These are phyloP conservation scores for Plenodomus tracheiphilus DNA, from an alignment of 2,329 filamentous ascomycete genomes.

Conservation along the genomic window DNA sequence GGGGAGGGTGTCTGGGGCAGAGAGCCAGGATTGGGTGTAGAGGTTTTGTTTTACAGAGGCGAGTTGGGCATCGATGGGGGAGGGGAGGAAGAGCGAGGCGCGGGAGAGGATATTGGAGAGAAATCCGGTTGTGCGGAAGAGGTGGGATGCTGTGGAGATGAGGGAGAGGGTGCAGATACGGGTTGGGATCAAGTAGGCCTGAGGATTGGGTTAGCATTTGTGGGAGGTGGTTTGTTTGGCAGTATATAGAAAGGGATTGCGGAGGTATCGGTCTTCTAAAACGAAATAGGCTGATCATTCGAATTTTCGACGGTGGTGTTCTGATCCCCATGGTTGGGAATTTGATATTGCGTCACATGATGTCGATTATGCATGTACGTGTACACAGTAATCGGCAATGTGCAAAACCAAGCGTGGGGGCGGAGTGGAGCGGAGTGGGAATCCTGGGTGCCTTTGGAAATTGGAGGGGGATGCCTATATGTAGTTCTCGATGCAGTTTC, in stretches of 20 bases:
- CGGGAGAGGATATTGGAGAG: slow-evolving; percentile 63
- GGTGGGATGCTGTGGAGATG: slow-evolving; percentile 53
- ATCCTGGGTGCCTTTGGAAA: slow-evolving; percentile 7
- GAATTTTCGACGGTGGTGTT: neutral
- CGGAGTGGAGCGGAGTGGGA: slow-evolving; percentile 27
- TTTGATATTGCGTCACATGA: neutral
- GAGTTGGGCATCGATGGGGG: slow-evolving; percentile 68
- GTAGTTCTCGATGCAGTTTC: slow-evolving; percentile 15
- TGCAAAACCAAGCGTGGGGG: slow-evolving; percentile 8
- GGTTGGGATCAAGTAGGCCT: slow-evolving; percentile 51
- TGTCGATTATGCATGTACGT: neutral
- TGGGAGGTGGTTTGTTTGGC: neutral
- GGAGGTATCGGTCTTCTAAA: too few relatives aligned
- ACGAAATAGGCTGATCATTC: too few relatives aligned
- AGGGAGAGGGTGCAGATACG: slow-evolving; percentile 55
- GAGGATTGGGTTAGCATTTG: slow-evolving; percentile 2
- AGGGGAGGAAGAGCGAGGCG: slow-evolving; percentile 66
- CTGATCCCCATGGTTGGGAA: neutral
- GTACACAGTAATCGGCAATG: neutral
- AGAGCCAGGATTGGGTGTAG: slow-evolving; percentile 68
- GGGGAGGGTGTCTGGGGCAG: slow-evolving; percentile 58
- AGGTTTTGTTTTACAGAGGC: slow-evolving; percentile 66
- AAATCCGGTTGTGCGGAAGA: slow-evolving; percentile 57
- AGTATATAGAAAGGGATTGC: neutral
- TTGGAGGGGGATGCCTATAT: slow-evolving; percentile 30